A percentile compares a stretch with the other conserved stretches of the same genome.
Conservation (phyloP, 1,139 yeast species). For the Pichia sp. region DNA sequence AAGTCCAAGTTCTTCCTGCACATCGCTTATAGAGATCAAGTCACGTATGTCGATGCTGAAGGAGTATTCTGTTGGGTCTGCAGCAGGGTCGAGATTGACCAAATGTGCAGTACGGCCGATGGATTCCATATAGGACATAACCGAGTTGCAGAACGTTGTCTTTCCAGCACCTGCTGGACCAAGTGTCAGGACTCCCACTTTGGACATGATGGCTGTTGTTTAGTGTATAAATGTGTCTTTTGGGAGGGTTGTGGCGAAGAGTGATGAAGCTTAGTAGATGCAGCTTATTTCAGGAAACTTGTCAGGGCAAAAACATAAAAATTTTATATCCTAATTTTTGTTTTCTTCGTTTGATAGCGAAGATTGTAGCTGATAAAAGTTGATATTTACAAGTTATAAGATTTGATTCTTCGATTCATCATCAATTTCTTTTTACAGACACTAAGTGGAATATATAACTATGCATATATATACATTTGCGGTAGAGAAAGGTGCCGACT, state of each 20-base stretch:
- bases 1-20: slow-evolving; percentile 89
- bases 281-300: too few species aligned
- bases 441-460: background rate
- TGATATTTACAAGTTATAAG: too few species aligned
- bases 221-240: background rate
- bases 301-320: background rate
- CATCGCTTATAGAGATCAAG: slow-evolving; percentile 85
- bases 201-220: slow-evolving; percentile 54
- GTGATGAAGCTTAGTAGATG: too few species aligned
- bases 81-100: slow-evolving; percentile 96
- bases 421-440: too few species aligned
- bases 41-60: slow-evolving; percentile 92
- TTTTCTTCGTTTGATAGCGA: background rate
- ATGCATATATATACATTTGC: background rate
- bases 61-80: slow-evolving; percentile 89
- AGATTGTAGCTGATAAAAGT: background rate
- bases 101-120: slow-evolving; percentile 91
- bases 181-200: slow-evolving; percentile 90
- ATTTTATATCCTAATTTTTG: background rate
- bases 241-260: too few species aligned
- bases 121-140: slow-evolving; percentile 83
- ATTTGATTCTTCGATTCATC: too few species aligned
- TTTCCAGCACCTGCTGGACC: slow-evolving; percentile 99
- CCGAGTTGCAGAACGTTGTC: slow-evolving; percentile 84
- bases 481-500: background rate